phyloP scores from a whole-genome alignment of 1,284 basidiomycete species.

The Phylloporus gajari region DNA sequence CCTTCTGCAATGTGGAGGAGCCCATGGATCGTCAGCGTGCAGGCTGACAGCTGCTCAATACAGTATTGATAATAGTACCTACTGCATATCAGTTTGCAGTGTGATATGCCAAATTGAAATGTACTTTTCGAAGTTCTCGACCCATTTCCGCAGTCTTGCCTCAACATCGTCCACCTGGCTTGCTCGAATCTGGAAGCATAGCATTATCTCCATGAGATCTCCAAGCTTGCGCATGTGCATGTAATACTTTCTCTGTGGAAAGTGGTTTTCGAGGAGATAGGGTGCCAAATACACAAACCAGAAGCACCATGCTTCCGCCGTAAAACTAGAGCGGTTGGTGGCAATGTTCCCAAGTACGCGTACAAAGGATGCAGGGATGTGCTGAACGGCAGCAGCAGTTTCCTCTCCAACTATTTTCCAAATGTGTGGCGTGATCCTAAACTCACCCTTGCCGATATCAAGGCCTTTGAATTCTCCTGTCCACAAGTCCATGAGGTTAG shows the following conservation, averaged over 20 bases:
- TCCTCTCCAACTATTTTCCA: slow-evolving; percentile 37
- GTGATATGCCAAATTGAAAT: no score
- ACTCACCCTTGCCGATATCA: slow-evolving; percentile 29
- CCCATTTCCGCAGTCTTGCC: no score
- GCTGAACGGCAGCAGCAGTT: slow-evolving; percentile 4
- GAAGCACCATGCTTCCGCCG: slow-evolving; percentile 21
- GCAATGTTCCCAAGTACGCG: slow-evolving; percentile 17
- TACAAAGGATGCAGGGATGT: slow-evolving; percentile 19
- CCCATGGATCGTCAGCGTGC: not conserved
- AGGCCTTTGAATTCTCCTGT: slow-evolving; percentile 43
- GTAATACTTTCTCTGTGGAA: not conserved
- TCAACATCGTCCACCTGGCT: no score
- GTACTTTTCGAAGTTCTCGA: no score
- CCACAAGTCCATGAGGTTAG: slow-evolving; percentile 40
- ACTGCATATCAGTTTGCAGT: no score
- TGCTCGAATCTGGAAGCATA: no score
- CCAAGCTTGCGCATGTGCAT: no score
- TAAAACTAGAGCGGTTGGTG: not conserved
- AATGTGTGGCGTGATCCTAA: slow-evolving; percentile 26
- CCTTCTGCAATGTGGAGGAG: not conserved
- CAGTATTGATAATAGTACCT: not conserved
- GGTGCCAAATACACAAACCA: slow-evolving; percentile 25
- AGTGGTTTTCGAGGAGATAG: slow-evolving; percentile 3
- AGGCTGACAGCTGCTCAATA: not conserved
- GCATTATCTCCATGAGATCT: no score